Evolutionary conservation across 1,139 yeast species (phyloP), one percentile per base, ranked within the genome.

Genomic region (Pichiaceae sp.): DNA sequence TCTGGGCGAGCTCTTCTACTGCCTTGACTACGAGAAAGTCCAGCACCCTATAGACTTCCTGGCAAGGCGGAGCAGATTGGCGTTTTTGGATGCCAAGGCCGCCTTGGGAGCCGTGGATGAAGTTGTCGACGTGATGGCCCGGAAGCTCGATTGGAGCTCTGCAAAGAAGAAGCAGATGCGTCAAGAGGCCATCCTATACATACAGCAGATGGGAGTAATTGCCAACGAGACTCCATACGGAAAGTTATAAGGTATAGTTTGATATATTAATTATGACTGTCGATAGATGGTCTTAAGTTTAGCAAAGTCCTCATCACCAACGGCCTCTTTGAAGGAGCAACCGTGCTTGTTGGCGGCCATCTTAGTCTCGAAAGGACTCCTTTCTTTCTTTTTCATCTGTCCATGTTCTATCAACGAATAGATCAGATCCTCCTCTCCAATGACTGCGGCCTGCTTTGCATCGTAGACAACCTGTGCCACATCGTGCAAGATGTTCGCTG

Each of bases 61-160:
- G 47, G 87, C 95, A 40, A 81, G 97, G 68, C 81, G 97, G 69
- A 81, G 94, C 39, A 78, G 97, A 63, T 76, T 86, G 57, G 96
- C 96, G 2, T 89, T 87, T 67, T 69, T 89, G 57, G 89, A 89
- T 63, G 86, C 94, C 33, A 77, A 78, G 59, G 91, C 84, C 49
- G 95, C 97, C 21, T 64, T 78, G 46, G 70, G 65, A 42, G 85
- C 94, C 11, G 78, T 89, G 38, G 95, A 87, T 44, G 82, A 82
- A 43, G 95, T 89, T 33, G 87, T 85, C 39, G 84, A 82, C 50
- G 71, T 86, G 44, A 83, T 89, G 94, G 85, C 78, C 49, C 65
- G 73, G 38, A 93, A 84, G 58, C 70, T 83, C 44, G 63, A 72
- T 34, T 89, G 97, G 97, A 73, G 72, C 50, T 62, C 66, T 25